A percentile compares a stretch with the other conserved stretches of the same genome.
Conservation (phyloP, 2,329 filamentous ascomycete species). For the Passalora sequoiae region DNA sequence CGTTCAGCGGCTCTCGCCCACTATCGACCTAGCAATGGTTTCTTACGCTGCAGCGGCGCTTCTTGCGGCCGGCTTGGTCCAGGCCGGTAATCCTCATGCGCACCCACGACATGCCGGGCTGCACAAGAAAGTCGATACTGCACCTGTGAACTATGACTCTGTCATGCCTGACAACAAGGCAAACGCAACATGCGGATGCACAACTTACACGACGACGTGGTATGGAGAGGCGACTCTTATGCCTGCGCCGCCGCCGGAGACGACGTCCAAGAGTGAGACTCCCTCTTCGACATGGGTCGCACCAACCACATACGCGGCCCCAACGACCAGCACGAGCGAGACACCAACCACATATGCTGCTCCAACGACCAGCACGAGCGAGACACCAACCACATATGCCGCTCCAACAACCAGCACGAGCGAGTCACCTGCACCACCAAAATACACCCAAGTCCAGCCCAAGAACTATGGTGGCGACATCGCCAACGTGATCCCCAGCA, state of each 20-base stretch:
- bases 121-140: constrained; percentile 14
- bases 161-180: constrained; percentile 2
- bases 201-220: constrained; percentile 67
- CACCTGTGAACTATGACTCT: constrained; percentile 3
- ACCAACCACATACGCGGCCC: constrained; percentile 22
- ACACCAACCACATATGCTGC: constrained; percentile 22
- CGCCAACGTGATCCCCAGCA: background rate
- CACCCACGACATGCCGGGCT: constrained; percentile 18
- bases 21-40: constrained; percentile 17
- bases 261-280: constrained; percentile 3
- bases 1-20: constrained; percentile 23
- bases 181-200: constrained; percentile 57
- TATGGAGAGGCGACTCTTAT: constrained; percentile 56
- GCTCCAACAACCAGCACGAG: constrained; percentile 20
- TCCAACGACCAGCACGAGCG: constrained; percentile 14
- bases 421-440: constrained; percentile 15
- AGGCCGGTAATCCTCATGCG: constrained; percentile 12
- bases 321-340: constrained; percentile 15
- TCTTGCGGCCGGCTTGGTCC: constrained; percentile 17
- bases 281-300: constrained; percentile 7
- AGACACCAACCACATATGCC: constrained; percentile 18
- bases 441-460: constrained; percentile 4
- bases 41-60: constrained; percentile 14
- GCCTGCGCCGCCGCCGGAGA: constrained; percentile 8
- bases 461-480: background rate